phyloP scores from a whole-genome alignment of 2,329 filamentous ascomycete genomes.

The Verticillium klebahnii region DNA sequence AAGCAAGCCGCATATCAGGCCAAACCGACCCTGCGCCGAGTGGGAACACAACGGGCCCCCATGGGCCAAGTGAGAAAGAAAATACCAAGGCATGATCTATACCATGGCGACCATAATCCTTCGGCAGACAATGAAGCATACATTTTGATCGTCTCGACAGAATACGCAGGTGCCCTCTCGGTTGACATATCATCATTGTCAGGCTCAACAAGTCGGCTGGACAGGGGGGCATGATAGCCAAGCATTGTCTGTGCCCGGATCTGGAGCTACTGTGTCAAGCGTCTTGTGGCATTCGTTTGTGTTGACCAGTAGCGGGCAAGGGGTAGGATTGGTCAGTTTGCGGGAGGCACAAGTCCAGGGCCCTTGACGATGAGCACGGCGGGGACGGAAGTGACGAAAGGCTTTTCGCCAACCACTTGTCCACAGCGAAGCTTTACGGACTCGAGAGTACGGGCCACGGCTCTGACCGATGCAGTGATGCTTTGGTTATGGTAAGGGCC shows the following conservation, averaged over 20 bases:
- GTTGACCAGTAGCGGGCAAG: background rate
- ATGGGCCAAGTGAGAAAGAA: background rate
- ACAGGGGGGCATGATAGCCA: background rate
- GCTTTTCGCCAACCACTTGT: background rate
- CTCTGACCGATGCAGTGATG: no score
- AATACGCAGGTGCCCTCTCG: background rate
- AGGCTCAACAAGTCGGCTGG: background rate
- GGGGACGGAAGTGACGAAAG: background rate
- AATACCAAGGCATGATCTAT: background rate
- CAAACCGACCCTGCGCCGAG: background rate
- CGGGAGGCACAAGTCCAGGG: background rate
- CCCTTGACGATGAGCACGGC: background rate
- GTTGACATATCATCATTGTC: background rate
- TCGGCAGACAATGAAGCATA: background rate
- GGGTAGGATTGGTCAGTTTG: background rate
- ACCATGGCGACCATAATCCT: no score
- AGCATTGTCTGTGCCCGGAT: background rate
- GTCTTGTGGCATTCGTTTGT: background rate
- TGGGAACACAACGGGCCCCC: background rate
- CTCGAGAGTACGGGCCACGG: no score
- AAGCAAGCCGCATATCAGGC: background rate
- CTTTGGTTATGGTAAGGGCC: no score
- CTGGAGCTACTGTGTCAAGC: background rate
- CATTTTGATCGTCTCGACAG: background rate
- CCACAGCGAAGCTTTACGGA: no score